These are phyloP conservation scores for Discostella stelligera DNA, from an alignment of 352 stramenopile genomes.

Conservation along the genomic window DNA sequence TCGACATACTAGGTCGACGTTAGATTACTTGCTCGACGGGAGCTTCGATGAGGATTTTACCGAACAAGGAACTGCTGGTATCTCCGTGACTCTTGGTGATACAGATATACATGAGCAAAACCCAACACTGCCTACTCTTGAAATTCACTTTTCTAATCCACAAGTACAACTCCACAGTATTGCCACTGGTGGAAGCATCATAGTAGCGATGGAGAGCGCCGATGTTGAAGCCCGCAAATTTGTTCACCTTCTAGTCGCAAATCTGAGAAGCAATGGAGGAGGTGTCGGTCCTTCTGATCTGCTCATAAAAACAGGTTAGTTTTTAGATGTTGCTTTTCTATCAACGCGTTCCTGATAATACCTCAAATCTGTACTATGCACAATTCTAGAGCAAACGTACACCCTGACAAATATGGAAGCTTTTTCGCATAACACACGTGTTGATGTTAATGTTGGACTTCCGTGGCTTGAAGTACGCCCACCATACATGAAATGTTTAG, in stretches of 20 bases:
- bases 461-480: conserved; percentile 58
- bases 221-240: conserved; percentile 66
- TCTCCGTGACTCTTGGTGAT: background rate
- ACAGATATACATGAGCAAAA: conserved; percentile 13
- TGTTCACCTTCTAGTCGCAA: conserved; percentile 46
- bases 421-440: conserved; percentile 49
- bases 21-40: conserved; percentile 48
- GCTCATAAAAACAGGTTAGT: conserved; percentile 51
- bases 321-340: conserved; percentile 1
- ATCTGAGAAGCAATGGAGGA: conserved; percentile 16
- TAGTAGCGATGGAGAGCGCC: conserved; percentile 56
- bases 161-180: conserved; percentile 63
- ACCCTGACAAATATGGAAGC: conserved; percentile 61
- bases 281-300: conserved; percentile 49
- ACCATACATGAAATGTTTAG: conserved; percentile 5
- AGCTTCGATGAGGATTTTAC: conserved; percentile 26
- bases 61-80: background rate
- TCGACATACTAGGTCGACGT: conserved; percentile 19
- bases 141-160: conserved; percentile 66
- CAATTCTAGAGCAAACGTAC: conserved; percentile 44
- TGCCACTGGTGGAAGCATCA: conserved; percentile 55
- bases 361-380: background rate
- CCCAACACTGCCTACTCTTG: conserved; percentile 52
- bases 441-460: conserved; percentile 60
- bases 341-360: background rate